Evolutionary conservation across 2,329 filamentous ascomycete species (phyloP).

Genomic region (Penicillium oxalicum): DNA sequence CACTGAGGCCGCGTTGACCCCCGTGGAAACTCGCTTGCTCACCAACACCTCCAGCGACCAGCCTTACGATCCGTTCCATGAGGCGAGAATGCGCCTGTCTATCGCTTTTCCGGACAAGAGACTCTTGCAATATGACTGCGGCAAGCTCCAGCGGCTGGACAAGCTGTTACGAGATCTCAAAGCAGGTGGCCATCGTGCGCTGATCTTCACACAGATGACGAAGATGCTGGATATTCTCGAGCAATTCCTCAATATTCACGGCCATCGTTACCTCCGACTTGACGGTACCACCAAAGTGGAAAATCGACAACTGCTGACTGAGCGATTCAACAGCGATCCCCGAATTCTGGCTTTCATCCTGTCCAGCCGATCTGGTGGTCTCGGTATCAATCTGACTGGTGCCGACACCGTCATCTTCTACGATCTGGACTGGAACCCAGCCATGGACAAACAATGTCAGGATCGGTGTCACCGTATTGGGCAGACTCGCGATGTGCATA

Average conservation of each 20-base stretch:
- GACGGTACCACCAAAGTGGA: conserved; percentile 97
- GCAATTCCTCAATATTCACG: conserved; percentile 95
- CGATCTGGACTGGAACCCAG: conserved; percentile 98
- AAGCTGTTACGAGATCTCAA: conserved; percentile 80
- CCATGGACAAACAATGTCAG: conserved; percentile 99
- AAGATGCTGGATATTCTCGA: conserved; percentile 96
- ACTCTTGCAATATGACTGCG: conserved; percentile 95
- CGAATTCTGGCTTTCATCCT: conserved; percentile 93
- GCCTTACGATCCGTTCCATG: conserved; percentile 77
- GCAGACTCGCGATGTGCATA: conserved; percentile 94
- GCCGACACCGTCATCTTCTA: conserved; percentile 99
- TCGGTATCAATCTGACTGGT: conserved; percentile 94
- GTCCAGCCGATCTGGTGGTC: conserved; percentile 85
- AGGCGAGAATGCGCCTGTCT: conserved; percentile 82
- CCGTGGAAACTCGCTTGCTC: conserved; percentile 49
- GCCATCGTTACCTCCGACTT: conserved; percentile 90
- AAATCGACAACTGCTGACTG: conserved; percentile 87
- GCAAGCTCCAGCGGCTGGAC: conserved; percentile 87
- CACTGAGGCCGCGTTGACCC: conserved; percentile 60
- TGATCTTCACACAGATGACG: conserved; percentile 99
- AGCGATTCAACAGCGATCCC: conserved; percentile 91
- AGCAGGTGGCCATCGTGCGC: conserved; percentile 79
- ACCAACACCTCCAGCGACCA: conserved; percentile 46
- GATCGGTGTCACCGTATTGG: conserved; percentile 96
- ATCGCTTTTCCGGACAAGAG: conserved; percentile 97